Percentiles rank a stretch among this genome's conserved stretches.
phyloP scores from a whole-genome alignment of 768 basidiomycete species.

The Serendipita indica region DNA sequence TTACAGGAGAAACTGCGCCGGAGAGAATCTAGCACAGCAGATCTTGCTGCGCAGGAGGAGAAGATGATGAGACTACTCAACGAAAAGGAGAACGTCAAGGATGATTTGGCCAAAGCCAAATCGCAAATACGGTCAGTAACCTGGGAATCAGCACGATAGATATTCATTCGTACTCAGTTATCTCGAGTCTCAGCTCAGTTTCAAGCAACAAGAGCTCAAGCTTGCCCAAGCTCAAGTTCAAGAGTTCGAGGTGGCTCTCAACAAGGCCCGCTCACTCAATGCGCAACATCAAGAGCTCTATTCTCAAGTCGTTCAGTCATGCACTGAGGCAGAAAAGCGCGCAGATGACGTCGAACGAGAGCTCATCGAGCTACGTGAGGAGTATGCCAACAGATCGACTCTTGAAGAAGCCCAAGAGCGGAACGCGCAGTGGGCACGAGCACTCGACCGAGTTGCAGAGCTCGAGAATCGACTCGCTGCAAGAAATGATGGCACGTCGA shows the following conservation, averaged over 20 bases:
- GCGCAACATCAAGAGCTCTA: conserved; percentile 4
- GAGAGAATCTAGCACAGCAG: neutral
- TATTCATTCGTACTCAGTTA: neutral
- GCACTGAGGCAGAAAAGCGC: neutral
- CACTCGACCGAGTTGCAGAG: neutral
- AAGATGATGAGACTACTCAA: neutral
- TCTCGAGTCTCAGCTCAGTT: neutral
- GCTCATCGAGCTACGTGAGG: neutral
- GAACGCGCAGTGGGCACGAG: neutral
- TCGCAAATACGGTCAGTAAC: neutral
- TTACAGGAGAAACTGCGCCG: neutral
- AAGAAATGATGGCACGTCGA: neutral
- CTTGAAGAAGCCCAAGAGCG: neutral
- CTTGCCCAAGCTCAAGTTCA: neutral
- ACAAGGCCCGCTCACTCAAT: neutral
- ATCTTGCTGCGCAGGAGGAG: neutral
- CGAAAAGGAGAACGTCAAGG: neutral
- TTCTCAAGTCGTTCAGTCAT: neutral
- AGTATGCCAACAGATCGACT: neutral
- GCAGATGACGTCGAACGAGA: neutral
- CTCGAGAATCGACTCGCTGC: neutral
- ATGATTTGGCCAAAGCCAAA: neutral
- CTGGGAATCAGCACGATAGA: neutral
- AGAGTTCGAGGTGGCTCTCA: neutral
- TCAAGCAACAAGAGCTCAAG: neutral